Percentiles rank a stretch among this genome's conserved stretches.
These are phyloP conservation scores for Pecoramyces ruminantium DNA, from an alignment of 192 early-diverging fungal genomes.

Conservation along the genomic window DNA sequence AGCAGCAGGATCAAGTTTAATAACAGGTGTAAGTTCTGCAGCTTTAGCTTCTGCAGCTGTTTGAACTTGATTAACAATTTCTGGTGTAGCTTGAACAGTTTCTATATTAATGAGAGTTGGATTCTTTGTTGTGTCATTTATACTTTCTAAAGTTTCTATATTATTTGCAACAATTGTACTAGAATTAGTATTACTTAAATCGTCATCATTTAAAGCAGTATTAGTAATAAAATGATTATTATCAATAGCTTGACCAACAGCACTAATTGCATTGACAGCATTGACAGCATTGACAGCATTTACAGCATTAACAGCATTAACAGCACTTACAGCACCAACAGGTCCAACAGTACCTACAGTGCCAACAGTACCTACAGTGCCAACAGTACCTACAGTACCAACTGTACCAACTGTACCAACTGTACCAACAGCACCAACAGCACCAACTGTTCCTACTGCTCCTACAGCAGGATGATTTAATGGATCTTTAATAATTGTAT, in stretches of 20 bases:
- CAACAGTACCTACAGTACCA: too few relatives aligned
- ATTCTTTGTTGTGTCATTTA: not conserved
- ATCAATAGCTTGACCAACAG: not conserved
- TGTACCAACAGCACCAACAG: not conserved
- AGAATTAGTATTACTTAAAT: not conserved
- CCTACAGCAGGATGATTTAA: not conserved
- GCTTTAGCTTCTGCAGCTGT: not conserved
- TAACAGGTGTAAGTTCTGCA: not conserved
- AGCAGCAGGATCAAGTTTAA: not conserved
- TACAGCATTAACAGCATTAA: not conserved
- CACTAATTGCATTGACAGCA: not conserved
- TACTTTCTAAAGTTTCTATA: not conserved
- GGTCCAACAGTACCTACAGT: too few relatives aligned
- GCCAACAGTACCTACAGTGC: not conserved
- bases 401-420: too few relatives aligned
- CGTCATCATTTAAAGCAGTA: not conserved
- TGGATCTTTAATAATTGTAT: not conserved
- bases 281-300: not conserved
- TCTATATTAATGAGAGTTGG: not conserved
- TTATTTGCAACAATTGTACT: not conserved
- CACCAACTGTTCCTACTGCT: not conserved
- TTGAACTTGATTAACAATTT: not conserved
- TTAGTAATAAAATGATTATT: not conserved
- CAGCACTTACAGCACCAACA: too few relatives aligned
- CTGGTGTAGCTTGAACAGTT: not conserved